Base-by-base conservation (phyloP, 805 yeast genomes). In the Wickerhamomyces subpelliculosus region DNA sequence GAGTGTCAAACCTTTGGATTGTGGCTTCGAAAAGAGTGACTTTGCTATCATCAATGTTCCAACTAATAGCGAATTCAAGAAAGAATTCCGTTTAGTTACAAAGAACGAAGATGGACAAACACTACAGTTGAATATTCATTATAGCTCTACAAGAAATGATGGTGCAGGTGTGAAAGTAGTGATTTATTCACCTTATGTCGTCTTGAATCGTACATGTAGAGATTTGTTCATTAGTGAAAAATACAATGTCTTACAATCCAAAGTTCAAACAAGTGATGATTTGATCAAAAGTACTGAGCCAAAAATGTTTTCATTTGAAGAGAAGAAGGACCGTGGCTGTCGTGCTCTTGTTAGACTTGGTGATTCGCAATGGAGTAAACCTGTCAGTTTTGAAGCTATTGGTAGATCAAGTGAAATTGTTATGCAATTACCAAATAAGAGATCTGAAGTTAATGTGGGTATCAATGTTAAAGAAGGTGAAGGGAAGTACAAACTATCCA, bases 351-450 rank as follows among this genome's bases (percentile, higher is more conserved):
- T 89, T 7, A 71, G 73, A 42, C 68, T 85, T 17, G 83, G 73
- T 1, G 84, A 83, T 38, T 81, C 95, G 0, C 67, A 68, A 7
- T 73, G 84, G 74, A 83, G 96, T 46, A 56, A 66, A 1, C 84
- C 86, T 2, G 65, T 86, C 34, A 80, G 95, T 55, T 78, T 93
- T 51, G 96, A 89, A 54, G 94, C 95, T 4, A 72, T 90, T 39
- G 98, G 98, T 0, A 90, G 88, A 46, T 67, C 78, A 1, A 70
- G 73, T 31, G 95, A 78, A 39, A 64, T 73, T 3, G 60, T 62
- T 4, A 57, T 78, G 38, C 73, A 73, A 27, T 48, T 76, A 1
- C 62, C 68, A 28, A 73, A 72, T 11, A 72, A 58, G 57, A 57
- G 76, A 58, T 51, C 55, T 54, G 96, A 88, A 51, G 75, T 78